phyloP scores from a whole-genome alignment of 306 rosid genomes.

The Vicia villosa region DNA sequence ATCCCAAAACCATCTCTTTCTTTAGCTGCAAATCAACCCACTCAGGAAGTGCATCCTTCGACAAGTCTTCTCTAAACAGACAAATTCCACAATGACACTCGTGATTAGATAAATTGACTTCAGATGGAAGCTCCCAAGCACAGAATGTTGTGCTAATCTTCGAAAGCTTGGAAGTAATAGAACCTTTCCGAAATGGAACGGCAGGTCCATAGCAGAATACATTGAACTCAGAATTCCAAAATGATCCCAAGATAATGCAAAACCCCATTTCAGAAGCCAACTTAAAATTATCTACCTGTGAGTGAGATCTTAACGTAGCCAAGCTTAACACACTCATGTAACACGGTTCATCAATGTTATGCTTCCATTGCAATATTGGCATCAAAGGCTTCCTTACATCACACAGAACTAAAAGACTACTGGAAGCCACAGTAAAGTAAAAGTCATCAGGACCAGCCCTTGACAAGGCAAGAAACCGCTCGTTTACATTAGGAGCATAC shows the following conservation, averaged over 20 bases:
- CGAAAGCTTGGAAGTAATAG: slow-evolving; percentile 42
- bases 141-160: slow-evolving; percentile 38
- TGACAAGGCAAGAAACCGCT: slow-evolving; percentile 57
- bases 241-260: slow-evolving; percentile 69
- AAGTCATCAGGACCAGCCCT: slow-evolving; percentile 52
- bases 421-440: slow-evolving; percentile 60
- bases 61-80: slow-evolving; percentile 58
- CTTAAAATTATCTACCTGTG: slow-evolving; percentile 43
- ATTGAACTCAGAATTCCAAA: slow-evolving; percentile 64
- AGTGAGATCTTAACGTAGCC: slow-evolving; percentile 62
- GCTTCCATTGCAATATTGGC: slow-evolving; percentile 70
- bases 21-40: slow-evolving; percentile 79
- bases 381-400: slow-evolving; percentile 66
- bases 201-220: slow-evolving; percentile 64
- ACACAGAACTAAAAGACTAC: slow-evolving; percentile 54
- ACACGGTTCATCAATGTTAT: slow-evolving; percentile 54
- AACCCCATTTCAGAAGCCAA: slow-evolving; percentile 66
- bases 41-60: slow-evolving; percentile 62
- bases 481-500: slow-evolving; percentile 46
- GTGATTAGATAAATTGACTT: slow-evolving; percentile 47
- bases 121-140: slow-evolving; percentile 75
- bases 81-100: slow-evolving; percentile 63
- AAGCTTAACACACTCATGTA: slow-evolving; percentile 49
- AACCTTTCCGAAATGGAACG: slow-evolving; percentile 39
- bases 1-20: slow-evolving; percentile 72